Conservation (phyloP, 768 basidiomycete species). For the Suillus subaureus region DNA sequence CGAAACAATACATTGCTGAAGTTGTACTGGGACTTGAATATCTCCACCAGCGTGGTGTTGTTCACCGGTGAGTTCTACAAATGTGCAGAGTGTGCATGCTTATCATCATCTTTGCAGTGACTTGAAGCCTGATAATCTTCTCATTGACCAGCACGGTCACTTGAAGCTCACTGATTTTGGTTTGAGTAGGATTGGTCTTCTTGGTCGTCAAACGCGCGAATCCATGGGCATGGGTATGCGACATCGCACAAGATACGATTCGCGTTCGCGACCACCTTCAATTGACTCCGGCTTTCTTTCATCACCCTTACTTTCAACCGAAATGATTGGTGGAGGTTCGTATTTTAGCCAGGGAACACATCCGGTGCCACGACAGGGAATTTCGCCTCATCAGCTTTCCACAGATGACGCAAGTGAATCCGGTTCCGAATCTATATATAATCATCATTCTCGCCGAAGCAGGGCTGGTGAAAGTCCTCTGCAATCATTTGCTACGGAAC, state of each 20-base stretch:
- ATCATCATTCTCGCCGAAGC: slow-evolving; percentile 54
- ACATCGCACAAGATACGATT: slow-evolving; percentile 58
- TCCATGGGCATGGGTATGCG: slow-evolving; percentile 45
- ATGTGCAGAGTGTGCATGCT: not conserved
- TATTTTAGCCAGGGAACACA: slow-evolving; percentile 76
- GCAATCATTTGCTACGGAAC: slow-evolving; percentile 85
- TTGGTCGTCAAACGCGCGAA: slow-evolving; percentile 92
- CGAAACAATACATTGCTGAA: slow-evolving; percentile 94
- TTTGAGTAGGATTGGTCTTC: slow-evolving; percentile 93
- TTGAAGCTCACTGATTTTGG: slow-evolving; percentile 99
- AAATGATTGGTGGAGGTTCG: slow-evolving; percentile 63
- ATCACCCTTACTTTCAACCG: slow-evolving; percentile 69
- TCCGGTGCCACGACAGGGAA: slow-evolving; percentile 57
- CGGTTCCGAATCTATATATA: slow-evolving; percentile 79
- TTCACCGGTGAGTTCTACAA: slow-evolving; percentile 79
- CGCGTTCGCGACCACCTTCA: slow-evolving; percentile 80
- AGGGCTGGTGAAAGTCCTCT: slow-evolving; percentile 71
- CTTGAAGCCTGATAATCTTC: slow-evolving; percentile 95
- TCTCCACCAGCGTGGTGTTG: slow-evolving; percentile 92
- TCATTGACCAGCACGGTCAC: slow-evolving; percentile 96
- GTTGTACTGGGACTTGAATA: slow-evolving; percentile 95
- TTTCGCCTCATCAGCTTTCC: slow-evolving; percentile 66
- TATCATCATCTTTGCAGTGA: slow-evolving; percentile 55
- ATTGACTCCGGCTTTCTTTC: slow-evolving; percentile 79
- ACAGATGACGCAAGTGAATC: slow-evolving; percentile 88